Evolutionary conservation across 768 basidiomycete species (phyloP).

Genomic region (Kockovaella imperatae): DNA sequence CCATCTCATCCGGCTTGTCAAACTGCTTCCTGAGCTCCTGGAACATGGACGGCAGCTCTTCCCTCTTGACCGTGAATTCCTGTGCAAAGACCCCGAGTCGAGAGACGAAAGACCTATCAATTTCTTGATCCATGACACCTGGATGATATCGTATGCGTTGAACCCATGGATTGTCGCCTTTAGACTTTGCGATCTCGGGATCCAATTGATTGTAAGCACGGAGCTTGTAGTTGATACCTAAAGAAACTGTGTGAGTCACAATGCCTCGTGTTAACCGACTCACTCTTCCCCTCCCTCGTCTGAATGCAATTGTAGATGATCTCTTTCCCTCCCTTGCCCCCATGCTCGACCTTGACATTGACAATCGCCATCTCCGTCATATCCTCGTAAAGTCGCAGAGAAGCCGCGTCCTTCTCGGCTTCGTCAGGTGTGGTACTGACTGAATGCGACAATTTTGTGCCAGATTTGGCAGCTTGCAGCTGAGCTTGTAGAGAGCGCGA

Average conservation of each 20-base stretch:
- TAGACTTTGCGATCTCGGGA: slow-evolving; percentile 6
- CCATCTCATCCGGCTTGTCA: slow-evolving; percentile 9
- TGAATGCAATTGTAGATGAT: slow-evolving; percentile 57
- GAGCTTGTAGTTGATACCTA: slow-evolving; percentile 40
- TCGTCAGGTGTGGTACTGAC: slow-evolving; percentile 23
- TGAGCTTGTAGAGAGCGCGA: slow-evolving; percentile 20
- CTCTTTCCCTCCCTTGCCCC: slow-evolving; percentile 52
- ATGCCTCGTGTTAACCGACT: slow-evolving; percentile 5
- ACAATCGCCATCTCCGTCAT: slow-evolving; percentile 69
- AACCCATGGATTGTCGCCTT: slow-evolving; percentile 19
- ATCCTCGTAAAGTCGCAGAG: slow-evolving; percentile 75
- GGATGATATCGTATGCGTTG: slow-evolving; percentile 32
- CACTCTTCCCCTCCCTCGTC: slow-evolving; percentile 27
- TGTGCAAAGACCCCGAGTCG: slow-evolving; percentile 27
- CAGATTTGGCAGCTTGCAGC: slow-evolving; percentile 10
- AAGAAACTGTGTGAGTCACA: background rate
- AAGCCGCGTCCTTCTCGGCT: slow-evolving; percentile 53
- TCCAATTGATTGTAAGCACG: slow-evolving; percentile 30
- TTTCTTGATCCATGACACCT: slow-evolving; percentile 30
- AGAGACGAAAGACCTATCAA: slow-evolving; percentile 25
- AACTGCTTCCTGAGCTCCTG: slow-evolving; percentile 21
- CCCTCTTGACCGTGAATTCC: slow-evolving; percentile 26
- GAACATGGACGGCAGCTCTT: slow-evolving; percentile 27
- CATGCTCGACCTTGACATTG: slow-evolving; percentile 52
- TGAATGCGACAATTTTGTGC: background rate